Evolutionary conservation across 2,329 filamentous ascomycete genomes (phyloP).

Genomic region (Purpureocillium lavendulum): DNA sequence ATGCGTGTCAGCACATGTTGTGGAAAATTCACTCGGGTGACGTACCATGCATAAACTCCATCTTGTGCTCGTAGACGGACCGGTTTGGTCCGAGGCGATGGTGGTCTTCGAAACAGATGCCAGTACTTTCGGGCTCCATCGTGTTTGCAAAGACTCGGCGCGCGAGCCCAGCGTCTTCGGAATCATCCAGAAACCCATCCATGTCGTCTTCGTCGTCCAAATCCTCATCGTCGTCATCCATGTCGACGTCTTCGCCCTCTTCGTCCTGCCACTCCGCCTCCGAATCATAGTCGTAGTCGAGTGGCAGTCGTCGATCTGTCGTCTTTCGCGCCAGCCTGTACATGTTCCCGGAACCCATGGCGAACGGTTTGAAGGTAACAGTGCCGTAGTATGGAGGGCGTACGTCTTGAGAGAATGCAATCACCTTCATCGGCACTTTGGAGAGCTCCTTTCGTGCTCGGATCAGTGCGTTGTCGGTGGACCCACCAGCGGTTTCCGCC

Average conservation of each 20-base stretch:
- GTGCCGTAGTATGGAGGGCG: conserved; percentile 67
- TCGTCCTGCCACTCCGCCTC: conserved; percentile 81
- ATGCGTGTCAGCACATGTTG: not conserved
- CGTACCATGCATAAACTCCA: conserved; percentile 65
- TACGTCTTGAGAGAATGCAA: conserved; percentile 56
- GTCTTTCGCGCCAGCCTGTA: conserved; percentile 45
- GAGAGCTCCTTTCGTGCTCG: conserved; percentile 33
- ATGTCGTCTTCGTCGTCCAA: conserved; percentile 72
- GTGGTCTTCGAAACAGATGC: conserved; percentile 72
- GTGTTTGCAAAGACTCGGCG: conserved; percentile 56
- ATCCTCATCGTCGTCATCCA: conserved; percentile 63
- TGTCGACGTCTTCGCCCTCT: conserved; percentile 58
- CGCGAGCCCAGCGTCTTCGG: conserved; percentile 55
- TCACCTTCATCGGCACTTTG: conserved; percentile 53
- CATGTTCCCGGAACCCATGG: conserved; percentile 35
- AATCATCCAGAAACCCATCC: conserved; percentile 84
- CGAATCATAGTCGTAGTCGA: conserved; percentile 78
- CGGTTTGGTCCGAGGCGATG: conserved; percentile 36
- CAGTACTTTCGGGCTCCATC: conserved; percentile 68
- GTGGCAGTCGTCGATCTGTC: conserved; percentile 45
- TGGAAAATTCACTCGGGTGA: not conserved
- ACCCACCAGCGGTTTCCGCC: conserved; percentile 25
- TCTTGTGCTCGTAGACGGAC: conserved; percentile 52
- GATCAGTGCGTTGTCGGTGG: conserved; percentile 22
- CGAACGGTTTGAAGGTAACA: conserved; percentile 50